These are phyloP conservation scores for Graphiopsis chlorocephala DNA, from an alignment of 2,329 filamentous ascomycete genomes.

Conservation along the genomic window DNA sequence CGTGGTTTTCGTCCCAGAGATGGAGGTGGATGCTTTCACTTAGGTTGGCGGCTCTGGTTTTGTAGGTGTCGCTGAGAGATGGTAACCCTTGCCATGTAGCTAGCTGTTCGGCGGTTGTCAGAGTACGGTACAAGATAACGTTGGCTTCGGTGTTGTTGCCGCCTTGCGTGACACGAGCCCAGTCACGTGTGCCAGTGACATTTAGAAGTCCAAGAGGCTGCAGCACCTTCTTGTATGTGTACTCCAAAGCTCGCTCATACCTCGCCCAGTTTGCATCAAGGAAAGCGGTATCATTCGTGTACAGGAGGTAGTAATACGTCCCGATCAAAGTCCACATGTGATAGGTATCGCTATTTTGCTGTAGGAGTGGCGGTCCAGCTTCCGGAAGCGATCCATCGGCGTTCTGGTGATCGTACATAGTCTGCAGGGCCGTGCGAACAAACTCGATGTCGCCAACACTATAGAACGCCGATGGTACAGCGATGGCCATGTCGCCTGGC, in stretches of 20 bases:
- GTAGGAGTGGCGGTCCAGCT: conserved; percentile 39
- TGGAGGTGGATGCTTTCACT: background rate
- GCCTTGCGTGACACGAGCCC: conserved; percentile 52
- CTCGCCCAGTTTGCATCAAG: conserved; percentile 43
- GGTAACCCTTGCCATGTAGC: conserved; percentile 41
- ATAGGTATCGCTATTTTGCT: conserved; percentile 46
- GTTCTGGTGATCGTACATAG: conserved; percentile 46
- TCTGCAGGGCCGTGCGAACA: conserved; percentile 47
- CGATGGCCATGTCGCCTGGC: conserved; percentile 60
- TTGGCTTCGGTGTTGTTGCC: conserved; percentile 50
- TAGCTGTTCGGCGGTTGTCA: conserved; percentile 52
- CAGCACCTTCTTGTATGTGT: conserved; percentile 45
- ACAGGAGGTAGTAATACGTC: conserved; percentile 43
- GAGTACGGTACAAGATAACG: conserved; percentile 49
- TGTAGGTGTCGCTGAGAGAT: conserved; percentile 46
- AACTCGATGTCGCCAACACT: conserved; percentile 49
- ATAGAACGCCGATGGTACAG: conserved; percentile 48
- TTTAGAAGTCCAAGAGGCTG: conserved; percentile 43
- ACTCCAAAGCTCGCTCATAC: conserved; percentile 45
- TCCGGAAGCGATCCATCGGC: conserved; percentile 40
- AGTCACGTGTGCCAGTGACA: conserved; percentile 45
- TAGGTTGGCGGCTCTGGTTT: conserved; percentile 50
- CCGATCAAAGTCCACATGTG: conserved; percentile 52
- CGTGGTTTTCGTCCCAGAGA: conserved; percentile 28
- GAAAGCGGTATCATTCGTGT: conserved; percentile 40